Conservation (phyloP, 176 grass and related monocot genomes). For the Zizania latifolia region DNA sequence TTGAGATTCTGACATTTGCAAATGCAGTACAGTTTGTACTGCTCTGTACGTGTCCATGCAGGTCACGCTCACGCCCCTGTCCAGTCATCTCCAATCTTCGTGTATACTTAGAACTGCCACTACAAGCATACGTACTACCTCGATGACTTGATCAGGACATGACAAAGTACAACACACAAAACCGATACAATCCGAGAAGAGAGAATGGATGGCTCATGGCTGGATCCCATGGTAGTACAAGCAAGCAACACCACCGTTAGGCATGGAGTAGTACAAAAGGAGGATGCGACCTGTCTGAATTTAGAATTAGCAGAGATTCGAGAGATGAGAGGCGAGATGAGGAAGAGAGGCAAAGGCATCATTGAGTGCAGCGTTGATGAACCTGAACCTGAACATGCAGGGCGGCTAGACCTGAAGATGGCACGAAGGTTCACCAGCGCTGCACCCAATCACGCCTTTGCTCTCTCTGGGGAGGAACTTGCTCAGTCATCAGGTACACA, state of each 20-base stretch:
- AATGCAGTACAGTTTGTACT: conserved; percentile 25
- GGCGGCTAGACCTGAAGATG: too few species aligned
- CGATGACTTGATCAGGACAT: too few species aligned
- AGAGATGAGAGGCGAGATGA: background rate
- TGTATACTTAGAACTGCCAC: too few species aligned
- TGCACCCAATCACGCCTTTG: conserved; percentile 59
- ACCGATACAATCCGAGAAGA: background rate
- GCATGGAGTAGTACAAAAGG: background rate
- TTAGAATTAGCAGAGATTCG: too few species aligned
- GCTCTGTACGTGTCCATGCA: background rate
- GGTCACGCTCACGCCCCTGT: background rate
- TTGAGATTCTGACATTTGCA: background rate
- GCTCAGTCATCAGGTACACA: background rate
- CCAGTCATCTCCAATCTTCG: too few species aligned
- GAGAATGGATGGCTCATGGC: background rate
- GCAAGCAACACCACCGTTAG: background rate
- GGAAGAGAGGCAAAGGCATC: conserved; percentile 38
- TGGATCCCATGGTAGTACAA: background rate
- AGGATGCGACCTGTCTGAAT: background rate
- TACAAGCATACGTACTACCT: too few species aligned
- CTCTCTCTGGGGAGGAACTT: conserved; percentile 6
- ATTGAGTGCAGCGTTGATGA: conserved; percentile 99
- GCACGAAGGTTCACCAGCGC: conserved; percentile 19
- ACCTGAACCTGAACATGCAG: background rate
- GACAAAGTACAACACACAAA: background rate